Conservation (phyloP, 2,329 filamentous ascomycete species). For the Fonsecaea multimorphosa region DNA sequence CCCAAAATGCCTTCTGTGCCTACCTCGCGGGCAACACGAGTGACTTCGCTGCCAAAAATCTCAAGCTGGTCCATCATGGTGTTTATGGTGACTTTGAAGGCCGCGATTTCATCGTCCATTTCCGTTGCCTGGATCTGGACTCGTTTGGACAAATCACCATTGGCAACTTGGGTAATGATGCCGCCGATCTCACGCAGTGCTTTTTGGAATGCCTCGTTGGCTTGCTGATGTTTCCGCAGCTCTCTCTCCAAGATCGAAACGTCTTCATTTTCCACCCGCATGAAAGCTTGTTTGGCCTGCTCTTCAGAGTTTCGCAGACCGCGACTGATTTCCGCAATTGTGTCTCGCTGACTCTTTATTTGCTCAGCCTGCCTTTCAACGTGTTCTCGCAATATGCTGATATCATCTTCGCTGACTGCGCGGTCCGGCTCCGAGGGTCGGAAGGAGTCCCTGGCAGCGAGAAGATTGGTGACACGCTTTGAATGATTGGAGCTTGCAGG, state of each 20-base stretch:
- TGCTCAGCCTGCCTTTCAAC: constrained; percentile 93
- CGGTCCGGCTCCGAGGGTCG: constrained; percentile 55
- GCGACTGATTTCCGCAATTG: constrained; percentile 82
- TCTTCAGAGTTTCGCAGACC: constrained; percentile 86
- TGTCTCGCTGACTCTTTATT: constrained; percentile 83
- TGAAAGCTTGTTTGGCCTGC: constrained; percentile 80
- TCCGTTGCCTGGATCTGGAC: constrained; percentile 94
- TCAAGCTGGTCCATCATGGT: constrained; percentile 99
- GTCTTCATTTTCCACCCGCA: constrained; percentile 82
- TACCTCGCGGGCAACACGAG: constrained; percentile 90
- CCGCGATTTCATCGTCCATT: constrained; percentile 97
- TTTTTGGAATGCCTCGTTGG: constrained; percentile 98
- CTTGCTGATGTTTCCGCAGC: constrained; percentile 95
- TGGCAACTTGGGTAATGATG: constrained; percentile 94
- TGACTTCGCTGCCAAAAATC: constrained; percentile 95
- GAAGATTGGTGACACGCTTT: constrained; percentile 46
- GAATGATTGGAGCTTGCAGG: constrained; percentile 41
- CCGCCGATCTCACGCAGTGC: constrained; percentile 94
- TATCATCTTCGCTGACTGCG: constrained; percentile 77
- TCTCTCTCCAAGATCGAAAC: constrained; percentile 90
- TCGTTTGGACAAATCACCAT: constrained; percentile 94
- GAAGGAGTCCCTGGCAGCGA: constrained; percentile 45
- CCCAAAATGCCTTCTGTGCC: constrained; percentile 94
- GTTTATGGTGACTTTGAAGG: constrained; percentile 97
- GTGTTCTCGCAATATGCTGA: constrained; percentile 84